phyloP scores from a whole-genome alignment of 805 yeast species.

The Kuraishia capsulata region DNA sequence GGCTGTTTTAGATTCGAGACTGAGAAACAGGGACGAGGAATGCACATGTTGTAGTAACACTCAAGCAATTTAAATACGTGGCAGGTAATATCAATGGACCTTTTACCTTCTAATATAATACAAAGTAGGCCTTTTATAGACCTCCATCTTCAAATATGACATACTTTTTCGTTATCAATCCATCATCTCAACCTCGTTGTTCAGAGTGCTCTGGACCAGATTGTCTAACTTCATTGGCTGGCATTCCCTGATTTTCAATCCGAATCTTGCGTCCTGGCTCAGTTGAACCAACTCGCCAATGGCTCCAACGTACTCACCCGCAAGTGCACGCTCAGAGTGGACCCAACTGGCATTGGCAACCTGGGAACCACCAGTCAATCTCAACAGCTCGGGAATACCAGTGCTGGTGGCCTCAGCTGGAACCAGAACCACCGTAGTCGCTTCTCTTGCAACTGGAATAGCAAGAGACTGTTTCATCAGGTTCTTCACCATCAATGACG shows the following conservation, averaged over 20 bases:
- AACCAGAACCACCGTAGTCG: conserved; percentile 59
- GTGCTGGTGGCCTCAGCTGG: conserved; percentile 24
- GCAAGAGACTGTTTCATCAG: conserved; percentile 45
- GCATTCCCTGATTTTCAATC: conserved; percentile 55
- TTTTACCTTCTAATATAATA: no score
- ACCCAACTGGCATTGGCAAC: conserved; percentile 77
- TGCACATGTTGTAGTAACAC: no score
- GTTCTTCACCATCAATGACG: conserved; percentile 59
- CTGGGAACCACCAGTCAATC: conserved; percentile 73
- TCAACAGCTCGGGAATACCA: conserved; percentile 47
- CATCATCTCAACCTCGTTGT: conserved; percentile 1
- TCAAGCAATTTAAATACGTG: no score
- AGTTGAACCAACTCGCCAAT: conserved; percentile 48
- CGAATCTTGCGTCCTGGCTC: conserved; percentile 61
- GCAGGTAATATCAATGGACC: no score
- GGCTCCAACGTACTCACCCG: conserved; percentile 34
- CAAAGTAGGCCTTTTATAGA: no score
- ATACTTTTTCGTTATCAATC: no score
- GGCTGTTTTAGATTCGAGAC: no score
- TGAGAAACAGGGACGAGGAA: no score
- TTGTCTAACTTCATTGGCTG: conserved; percentile 36
- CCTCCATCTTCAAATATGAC: no score
- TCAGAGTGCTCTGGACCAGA: not conserved
- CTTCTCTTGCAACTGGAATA: conserved; percentile 67
- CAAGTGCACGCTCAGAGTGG: conserved; percentile 65